Evolutionary conservation across 2,329 filamentous ascomycete genomes (phyloP).

Genomic region (Diaporthe vaccinii): DNA sequence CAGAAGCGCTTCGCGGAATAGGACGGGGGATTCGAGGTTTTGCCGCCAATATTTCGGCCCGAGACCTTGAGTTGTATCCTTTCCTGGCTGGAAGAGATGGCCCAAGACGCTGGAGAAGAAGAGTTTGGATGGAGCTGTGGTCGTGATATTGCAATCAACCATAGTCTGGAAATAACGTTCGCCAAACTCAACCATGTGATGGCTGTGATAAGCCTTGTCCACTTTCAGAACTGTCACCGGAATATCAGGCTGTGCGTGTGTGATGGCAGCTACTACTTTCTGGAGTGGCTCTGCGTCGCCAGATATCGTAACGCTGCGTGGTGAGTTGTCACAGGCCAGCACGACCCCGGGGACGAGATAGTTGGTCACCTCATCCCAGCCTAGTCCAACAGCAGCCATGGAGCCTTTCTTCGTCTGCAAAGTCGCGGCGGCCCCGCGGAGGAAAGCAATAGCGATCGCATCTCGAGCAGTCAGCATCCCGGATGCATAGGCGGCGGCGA

Average conservation of each 20-base stretch:
- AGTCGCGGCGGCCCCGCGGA: too few relatives aligned
- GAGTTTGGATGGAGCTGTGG: background rate
- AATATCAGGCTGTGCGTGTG: constrained; percentile 46
- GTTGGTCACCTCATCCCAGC: too few relatives aligned
- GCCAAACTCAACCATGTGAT: background rate
- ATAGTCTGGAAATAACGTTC: background rate
- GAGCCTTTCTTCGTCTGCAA: too few relatives aligned
- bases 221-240: constrained; percentile 16
- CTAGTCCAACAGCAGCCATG: too few relatives aligned
- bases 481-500: constrained; percentile 33
- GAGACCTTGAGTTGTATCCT: background rate
- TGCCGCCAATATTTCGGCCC: constrained; percentile 44
- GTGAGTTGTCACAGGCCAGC: too few relatives aligned
- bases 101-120: constrained; percentile 18
- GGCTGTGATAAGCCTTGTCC: background rate
- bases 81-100: background rate
- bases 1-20: background rate
- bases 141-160: constrained; percentile 37
- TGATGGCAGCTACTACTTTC: too few relatives aligned
- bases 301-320: too few relatives aligned
- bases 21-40: constrained; percentile 49
- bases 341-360: too few relatives aligned
- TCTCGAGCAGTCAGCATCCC: background rate
- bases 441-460: too few relatives aligned
- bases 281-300: too few relatives aligned